phyloP scores from a whole-genome alignment of 2,329 filamentous ascomycete genomes.

The Pyricularia sp. region DNA sequence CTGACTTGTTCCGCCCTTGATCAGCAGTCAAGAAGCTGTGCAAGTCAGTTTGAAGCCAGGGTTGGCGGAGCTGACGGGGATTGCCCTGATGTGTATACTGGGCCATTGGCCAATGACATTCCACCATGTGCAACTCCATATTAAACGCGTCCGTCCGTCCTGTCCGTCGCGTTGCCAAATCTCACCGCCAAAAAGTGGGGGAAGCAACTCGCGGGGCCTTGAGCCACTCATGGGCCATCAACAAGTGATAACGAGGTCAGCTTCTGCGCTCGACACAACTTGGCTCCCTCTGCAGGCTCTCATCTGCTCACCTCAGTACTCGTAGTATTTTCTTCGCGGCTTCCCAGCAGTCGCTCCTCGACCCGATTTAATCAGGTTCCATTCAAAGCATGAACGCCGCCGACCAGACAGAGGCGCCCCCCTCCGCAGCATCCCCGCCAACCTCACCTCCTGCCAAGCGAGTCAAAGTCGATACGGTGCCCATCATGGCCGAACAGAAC shows the following conservation, averaged over 20 bases:
- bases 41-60: background rate
- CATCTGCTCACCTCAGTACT: background rate
- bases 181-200: background rate
- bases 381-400: slow-evolving; percentile 18
- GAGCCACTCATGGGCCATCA: background rate
- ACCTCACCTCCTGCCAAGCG: slow-evolving; percentile 70
- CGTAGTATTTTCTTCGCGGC: background rate
- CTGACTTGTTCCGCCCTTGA: background rate
- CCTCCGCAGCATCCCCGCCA: slow-evolving; percentile 38
- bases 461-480: slow-evolving; percentile 45
- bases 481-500: slow-evolving; percentile 14
- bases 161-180: background rate
- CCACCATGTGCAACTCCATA: background rate
- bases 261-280: background rate
- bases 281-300: too few relatives aligned
- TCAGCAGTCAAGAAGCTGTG: background rate
- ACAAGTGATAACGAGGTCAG: background rate
- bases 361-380: background rate
- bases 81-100: background rate
- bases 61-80: background rate
- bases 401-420: slow-evolving; percentile 14
- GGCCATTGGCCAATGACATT: background rate
- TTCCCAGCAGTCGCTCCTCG: background rate
- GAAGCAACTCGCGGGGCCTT: background rate
- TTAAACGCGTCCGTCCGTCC: background rate